Evolutionary conservation across 2,329 filamentous ascomycete genomes (phyloP).

Genomic region (Podosphaera xanthii): DNA sequence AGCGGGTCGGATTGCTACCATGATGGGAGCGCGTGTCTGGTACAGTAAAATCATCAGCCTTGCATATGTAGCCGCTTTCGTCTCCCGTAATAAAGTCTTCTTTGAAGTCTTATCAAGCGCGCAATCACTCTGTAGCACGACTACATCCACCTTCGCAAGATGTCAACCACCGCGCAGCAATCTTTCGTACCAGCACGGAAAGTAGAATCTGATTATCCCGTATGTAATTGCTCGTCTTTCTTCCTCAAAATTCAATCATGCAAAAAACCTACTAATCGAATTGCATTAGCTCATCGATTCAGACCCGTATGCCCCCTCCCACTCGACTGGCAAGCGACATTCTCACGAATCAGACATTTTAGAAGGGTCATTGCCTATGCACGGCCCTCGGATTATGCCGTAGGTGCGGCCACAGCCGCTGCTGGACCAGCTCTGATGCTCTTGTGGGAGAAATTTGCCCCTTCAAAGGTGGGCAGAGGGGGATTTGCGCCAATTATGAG

Average conservation of each 20-base stretch:
- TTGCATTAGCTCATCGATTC: slow-evolving; percentile 76
- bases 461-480: slow-evolving; percentile 62
- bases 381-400: slow-evolving; percentile 58
- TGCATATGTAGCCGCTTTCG: no score
- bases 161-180: slow-evolving; percentile 18
- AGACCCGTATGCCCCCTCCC: slow-evolving; percentile 53
- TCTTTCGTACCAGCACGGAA: slow-evolving; percentile 53
- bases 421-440: slow-evolving; percentile 52
- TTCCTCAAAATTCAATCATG: no score
- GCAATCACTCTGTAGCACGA: background rate
- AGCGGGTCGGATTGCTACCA: no score
- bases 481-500: slow-evolving; percentile 71
- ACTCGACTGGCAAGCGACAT: no score
- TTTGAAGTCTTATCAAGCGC: background rate
- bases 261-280: no score
- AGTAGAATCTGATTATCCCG: slow-evolving; percentile 65
- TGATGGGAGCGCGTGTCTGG: no score
- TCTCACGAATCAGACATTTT: slow-evolving; percentile 46
- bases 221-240: slow-evolving; percentile 24
- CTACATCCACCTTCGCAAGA: slow-evolving; percentile 10
- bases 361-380: slow-evolving; percentile 77
- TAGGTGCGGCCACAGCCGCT: slow-evolving; percentile 44
- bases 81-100: background rate
- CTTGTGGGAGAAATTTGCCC: slow-evolving; percentile 62
- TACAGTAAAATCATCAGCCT: no score